Base-by-base conservation (phyloP, 495 filamentous ascomycete genomes). In the Aspergillus kassunensis region DNA sequence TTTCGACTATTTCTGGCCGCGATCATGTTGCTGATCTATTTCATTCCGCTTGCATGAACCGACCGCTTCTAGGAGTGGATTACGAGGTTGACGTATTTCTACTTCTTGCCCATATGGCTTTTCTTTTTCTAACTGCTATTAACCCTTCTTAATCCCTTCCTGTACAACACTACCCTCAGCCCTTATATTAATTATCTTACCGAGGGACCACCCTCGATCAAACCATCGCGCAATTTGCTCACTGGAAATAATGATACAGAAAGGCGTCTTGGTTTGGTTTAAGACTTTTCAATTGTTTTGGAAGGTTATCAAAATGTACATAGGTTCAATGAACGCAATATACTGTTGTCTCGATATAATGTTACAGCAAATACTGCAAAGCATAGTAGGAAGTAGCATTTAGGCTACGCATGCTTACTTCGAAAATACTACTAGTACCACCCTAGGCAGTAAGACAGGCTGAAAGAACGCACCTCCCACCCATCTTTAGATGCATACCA, bases 1-100 rank as follows among this genome's bases (percentile, higher is more conserved):
- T 29, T 24, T 53, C 42, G n/a, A 5, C 18, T 41, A 25, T 23
- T 40, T 18, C 15, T 40, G 3, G 7, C 10, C 4, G 9, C 4
- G 10, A 13, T 11, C 10, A 4, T 19, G 21, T 13, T 24, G 4
- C 16, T 18, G 16, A 8, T 39, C n/a, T 18, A 20, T 5, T 18
- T 8, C 18, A 21, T 21, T 19, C 16, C 18, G 8, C 19, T 49
- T 29, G 8, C 46, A n/a, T 16, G 21, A 36, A 24, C 21, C 19
- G 13, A 12, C 36, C 31, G 0, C 4, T 19, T 20, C 16, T 25
- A 7, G 51, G 30, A 34, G 23, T 45, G 34, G 10, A 24, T 54
- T 43, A 59, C 39, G 56, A 55, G 43, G 24, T 49, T 55, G 48
- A 39, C 40, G 51, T 44, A 30, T 52, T 29, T 18, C 45, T 46